Conservation (phyloP, 2,329 filamentous ascomycete genomes). For the Penicillium hesseltinei region DNA sequence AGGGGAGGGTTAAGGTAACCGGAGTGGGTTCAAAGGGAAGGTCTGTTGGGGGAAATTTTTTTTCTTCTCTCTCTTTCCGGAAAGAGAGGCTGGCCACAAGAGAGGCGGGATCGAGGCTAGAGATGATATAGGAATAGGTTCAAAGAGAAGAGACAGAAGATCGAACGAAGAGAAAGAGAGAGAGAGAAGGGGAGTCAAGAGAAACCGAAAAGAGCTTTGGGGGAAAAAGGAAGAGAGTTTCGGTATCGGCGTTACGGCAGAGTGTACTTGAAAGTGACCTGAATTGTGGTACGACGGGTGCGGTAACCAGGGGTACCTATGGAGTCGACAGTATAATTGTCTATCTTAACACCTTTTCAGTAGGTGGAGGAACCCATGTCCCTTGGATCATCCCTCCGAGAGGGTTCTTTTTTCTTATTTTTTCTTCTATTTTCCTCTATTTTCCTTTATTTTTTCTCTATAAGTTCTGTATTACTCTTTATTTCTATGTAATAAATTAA, state of each 20-base stretch:
- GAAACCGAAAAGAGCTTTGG: slow-evolving; percentile 11
- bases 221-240: slow-evolving; percentile 12
- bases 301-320: slow-evolving; percentile 4
- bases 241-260: slow-evolving; percentile 17
- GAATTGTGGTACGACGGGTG: not conserved
- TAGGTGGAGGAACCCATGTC: slow-evolving; percentile 18
- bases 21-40: not conserved
- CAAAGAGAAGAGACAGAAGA: slow-evolving; percentile 2
- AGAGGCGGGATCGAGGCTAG: slow-evolving; percentile 4
- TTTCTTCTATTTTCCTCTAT: not conserved
- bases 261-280: slow-evolving; percentile 8
- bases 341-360: slow-evolving; percentile 24
- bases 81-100: slow-evolving; percentile 11
- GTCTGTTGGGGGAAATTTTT: not conserved
- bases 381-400: slow-evolving; percentile 18
- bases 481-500: not conserved
- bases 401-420: not conserved
- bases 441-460: not conserved
- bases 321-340: slow-evolving; percentile 9
- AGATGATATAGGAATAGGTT: not conserved
- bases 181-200: slow-evolving; percentile 3
- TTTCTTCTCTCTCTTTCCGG: not conserved
- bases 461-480: not conserved
- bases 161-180: not conserved
- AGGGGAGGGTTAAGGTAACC: slow-evolving; percentile 4